A percentile compares a stretch with the other conserved stretches of the same genome.
Evolutionary conservation across 2,329 filamentous ascomycete genomes (phyloP).

Genomic region (Knoxdaviesia capensis): DNA sequence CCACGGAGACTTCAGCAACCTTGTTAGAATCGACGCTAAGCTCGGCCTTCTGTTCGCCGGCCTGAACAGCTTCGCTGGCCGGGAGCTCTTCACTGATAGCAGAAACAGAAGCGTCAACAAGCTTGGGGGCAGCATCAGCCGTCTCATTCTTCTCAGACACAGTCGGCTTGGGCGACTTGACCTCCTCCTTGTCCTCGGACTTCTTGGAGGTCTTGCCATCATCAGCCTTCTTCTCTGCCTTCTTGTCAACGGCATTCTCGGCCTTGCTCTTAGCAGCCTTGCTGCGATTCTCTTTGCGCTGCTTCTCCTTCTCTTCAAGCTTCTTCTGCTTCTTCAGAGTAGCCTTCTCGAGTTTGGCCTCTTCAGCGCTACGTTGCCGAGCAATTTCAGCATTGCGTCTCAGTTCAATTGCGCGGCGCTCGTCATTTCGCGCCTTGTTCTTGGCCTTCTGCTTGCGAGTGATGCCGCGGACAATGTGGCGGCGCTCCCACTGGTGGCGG

Average conservation of each 20-base stretch:
- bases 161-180: conserved; percentile 6
- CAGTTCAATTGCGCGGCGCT: conserved; percentile 1
- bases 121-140: conserved; percentile 5
- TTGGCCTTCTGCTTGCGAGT: conserved; percentile 20
- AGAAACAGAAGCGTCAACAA: no score
- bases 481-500: conserved; percentile 26
- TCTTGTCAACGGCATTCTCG: conserved; percentile 4
- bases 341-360: conserved; percentile 9
- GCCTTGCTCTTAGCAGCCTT: conserved; percentile 7
- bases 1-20: not conserved
- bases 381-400: no score
- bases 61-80: not conserved
- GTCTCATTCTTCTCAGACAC: conserved; percentile 3
- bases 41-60: not conserved
- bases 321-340: conserved; percentile 9
- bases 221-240: conserved; percentile 2
- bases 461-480: conserved; percentile 22
- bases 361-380: conserved; percentile 1
- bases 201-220: conserved; percentile 5
- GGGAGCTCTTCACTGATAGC: no score
- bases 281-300: conserved; percentile 10
- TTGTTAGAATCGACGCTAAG: not conserved
- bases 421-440: conserved; percentile 15
- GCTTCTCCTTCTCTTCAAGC: conserved; percentile 10
- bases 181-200: conserved; percentile 4